A percentile compares a stretch with the other conserved stretches of the same genome.
phyloP scores from a whole-genome alignment of 2,329 filamentous ascomycete genomes.

The Fusarium sp. region DNA sequence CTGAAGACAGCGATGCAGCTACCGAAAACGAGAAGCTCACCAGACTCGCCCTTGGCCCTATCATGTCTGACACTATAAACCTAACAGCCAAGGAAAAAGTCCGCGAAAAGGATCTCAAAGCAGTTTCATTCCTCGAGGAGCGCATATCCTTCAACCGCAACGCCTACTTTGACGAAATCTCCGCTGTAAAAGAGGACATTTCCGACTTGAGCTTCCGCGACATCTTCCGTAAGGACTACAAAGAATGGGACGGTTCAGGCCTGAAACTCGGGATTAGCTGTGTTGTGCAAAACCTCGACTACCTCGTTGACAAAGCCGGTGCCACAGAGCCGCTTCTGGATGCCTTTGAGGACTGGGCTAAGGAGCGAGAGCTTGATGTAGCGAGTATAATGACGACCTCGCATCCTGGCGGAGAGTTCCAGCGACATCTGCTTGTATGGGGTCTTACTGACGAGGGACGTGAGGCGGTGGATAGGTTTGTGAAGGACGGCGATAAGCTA shows the following conservation, averaged over 20 bases:
- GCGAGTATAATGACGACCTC: slow-evolving; percentile 78
- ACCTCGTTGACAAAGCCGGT: slow-evolving; percentile 68
- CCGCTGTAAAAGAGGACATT: slow-evolving; percentile 76
- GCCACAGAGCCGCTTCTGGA: slow-evolving; percentile 61
- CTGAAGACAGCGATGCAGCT: slow-evolving; percentile 42
- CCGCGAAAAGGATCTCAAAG: slow-evolving; percentile 69
- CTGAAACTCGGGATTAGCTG: slow-evolving; percentile 76
- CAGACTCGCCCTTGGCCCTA: slow-evolving; percentile 75
- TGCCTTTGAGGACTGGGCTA: slow-evolving; percentile 65
- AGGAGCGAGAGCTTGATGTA: slow-evolving; percentile 71
- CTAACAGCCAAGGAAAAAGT: slow-evolving; percentile 74
- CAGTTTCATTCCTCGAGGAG: slow-evolving; percentile 70
- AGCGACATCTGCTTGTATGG: slow-evolving; percentile 77
- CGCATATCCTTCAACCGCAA: slow-evolving; percentile 65
- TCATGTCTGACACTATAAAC: slow-evolving; percentile 80
- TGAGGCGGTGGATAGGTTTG: slow-evolving; percentile 68
- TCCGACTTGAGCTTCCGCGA: slow-evolving; percentile 71
- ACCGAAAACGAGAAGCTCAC: slow-evolving; percentile 71
- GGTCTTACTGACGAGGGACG: slow-evolving; percentile 65
- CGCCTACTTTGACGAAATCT: slow-evolving; percentile 71
- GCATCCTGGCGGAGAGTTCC: slow-evolving; percentile 67
- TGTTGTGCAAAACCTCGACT: slow-evolving; percentile 72
- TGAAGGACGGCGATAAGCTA: slow-evolving; percentile 61
- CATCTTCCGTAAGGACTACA: slow-evolving; percentile 85
- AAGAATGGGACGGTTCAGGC: slow-evolving; percentile 75